Conservation (phyloP, 2,329 filamentous ascomycete genomes). For the Colletotrichum sp. region DNA sequence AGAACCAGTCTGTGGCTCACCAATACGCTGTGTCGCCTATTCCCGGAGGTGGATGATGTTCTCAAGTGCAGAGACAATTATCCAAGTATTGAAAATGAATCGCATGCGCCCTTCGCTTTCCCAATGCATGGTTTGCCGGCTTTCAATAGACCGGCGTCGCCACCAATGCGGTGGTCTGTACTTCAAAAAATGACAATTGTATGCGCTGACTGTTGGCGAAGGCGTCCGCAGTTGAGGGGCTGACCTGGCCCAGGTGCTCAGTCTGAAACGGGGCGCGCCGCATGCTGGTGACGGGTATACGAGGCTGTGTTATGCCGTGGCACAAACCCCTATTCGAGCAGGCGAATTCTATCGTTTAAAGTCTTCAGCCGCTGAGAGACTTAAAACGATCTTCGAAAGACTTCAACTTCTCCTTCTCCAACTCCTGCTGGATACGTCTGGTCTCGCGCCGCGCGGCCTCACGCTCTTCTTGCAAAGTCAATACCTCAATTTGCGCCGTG, state of each 20-base stretch:
- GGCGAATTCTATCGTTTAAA: neutral
- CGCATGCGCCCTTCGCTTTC: conserved; percentile 3
- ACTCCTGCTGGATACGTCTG: conserved; percentile 67
- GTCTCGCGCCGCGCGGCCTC: conserved; percentile 78
- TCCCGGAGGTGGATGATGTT: neutral
- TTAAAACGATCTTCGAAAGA: conserved; percentile 43
- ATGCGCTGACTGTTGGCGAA: neutral
- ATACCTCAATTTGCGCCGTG: conserved; percentile 80
- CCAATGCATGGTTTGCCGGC: conserved; percentile 5
- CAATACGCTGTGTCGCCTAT: neutral
- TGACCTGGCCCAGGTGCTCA: conserved; percentile 6
- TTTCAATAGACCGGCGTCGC: neutral
- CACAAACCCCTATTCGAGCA: conserved; percentile 8
- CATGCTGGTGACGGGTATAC: conserved; percentile 11
- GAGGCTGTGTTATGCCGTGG: conserved; percentile 6
- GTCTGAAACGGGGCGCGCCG: conserved; percentile 14
- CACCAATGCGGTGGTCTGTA: neutral
- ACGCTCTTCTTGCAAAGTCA: conserved; percentile 75
- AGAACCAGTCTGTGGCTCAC: neutral
- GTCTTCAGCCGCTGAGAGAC: conserved; percentile 29
- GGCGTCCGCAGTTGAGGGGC: neutral
- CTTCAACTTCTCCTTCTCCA: conserved; percentile 67
- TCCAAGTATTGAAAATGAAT: neutral
- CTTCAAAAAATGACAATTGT: neutral
- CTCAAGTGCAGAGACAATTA: neutral